phyloP scores from a whole-genome alignment of 257 asterid species.

The Forsythia suspensa region DNA sequence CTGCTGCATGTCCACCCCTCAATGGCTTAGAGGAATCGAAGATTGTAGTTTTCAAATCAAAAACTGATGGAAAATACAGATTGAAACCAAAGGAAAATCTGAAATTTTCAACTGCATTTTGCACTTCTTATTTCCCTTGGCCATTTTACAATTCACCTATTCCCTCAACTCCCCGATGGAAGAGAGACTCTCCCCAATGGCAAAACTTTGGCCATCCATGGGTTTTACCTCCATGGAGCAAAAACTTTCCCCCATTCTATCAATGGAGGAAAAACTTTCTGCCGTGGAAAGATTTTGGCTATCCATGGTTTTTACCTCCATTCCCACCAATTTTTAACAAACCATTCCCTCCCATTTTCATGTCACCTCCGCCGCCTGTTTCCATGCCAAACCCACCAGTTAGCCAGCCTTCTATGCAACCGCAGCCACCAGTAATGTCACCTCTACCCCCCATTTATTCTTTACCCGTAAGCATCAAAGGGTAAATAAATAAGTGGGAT shows the following conservation, averaged over 20 bases:
- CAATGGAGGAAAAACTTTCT: too few species aligned
- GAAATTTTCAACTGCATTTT: neutral
- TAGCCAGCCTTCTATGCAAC: too few species aligned
- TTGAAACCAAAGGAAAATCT: neutral
- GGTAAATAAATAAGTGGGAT: neutral
- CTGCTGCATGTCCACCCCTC: slow-evolving; percentile 63
- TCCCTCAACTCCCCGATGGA: too few species aligned
- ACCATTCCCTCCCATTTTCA: neutral
- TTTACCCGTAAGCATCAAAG: too few species aligned
- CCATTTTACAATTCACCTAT: neutral
- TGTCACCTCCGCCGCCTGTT: neutral
- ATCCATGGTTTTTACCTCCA: neutral
- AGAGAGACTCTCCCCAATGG: neutral
- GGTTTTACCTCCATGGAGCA: neutral
- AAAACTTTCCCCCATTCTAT: too few species aligned
- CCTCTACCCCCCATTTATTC: neutral
- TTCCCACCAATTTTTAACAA: neutral
- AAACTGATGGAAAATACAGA: neutral
- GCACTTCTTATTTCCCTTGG: slow-evolving; percentile 5
- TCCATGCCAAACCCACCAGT: too few species aligned
- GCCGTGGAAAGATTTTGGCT: too few species aligned
- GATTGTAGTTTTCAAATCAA: slow-evolving; percentile 14
- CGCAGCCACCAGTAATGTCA: neutral
- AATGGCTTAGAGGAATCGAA: slow-evolving; percentile 53
- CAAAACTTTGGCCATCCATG: neutral